Base-by-base conservation (phyloP, 2,329 filamentous ascomycete genomes). In the Cercospora zeina region DNA sequence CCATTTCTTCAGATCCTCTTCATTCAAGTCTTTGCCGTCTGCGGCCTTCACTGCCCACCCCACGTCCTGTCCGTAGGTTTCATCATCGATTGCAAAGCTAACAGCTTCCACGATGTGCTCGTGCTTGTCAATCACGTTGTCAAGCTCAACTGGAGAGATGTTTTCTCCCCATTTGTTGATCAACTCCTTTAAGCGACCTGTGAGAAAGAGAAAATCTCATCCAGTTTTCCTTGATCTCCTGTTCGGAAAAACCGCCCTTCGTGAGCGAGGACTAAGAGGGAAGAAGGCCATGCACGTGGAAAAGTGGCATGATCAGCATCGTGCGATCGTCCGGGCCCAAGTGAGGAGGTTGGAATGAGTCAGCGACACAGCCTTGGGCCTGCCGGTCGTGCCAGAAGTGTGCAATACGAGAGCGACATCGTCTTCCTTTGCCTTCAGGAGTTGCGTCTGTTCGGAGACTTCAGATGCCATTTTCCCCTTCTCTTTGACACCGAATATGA, bases 121-220 rank as follows among this genome's bases (percentile, higher is more conserved):
- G 72, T 93, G 85, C 61, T 88, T 82, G 14, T 87, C 81, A 33
- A 95, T 80, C 11, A 89, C 85, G 68, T 95, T 96, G 80, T 95
- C 91, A 27, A 95, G 82, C 78, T 96, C 91, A 58, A 93, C 92
- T 1, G 91, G 91, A 68, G 87, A 90, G 73, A 95, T 95, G 80
- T 95, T 93, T 79, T 95, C 90, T 63, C 90, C 91, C 60, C 89
- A 90, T 77, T 93, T 93, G 77, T 92, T 92, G 81, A 96, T 96
- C 60, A 96, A 81, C 78, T 96, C 91, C 81, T 96, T 96, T 78
- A 95, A 93, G 59, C 91, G 83, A 14, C 91, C 91, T 0, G 91
- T 96, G 76, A 96, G 93, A 72, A 89, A 82, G 11, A 96, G 79
- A 73, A 95, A 96, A 62, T 90, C 89, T 69, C 78, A 70, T 93